Conservation (phyloP, 352 stramenopile species). For the Globisporangium cylindrosporum region DNA sequence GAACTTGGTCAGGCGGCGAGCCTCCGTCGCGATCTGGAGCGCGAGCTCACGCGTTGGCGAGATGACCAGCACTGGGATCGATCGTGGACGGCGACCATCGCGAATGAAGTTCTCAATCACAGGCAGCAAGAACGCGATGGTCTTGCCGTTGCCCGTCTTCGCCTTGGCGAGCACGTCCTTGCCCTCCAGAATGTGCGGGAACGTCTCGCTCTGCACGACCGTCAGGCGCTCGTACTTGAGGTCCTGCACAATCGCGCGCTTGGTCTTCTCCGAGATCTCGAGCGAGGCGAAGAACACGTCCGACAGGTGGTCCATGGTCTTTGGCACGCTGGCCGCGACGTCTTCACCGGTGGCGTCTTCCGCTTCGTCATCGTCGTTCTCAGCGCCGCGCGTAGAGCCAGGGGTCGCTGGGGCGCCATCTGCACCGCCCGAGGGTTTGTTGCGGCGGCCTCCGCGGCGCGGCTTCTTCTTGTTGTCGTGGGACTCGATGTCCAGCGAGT, state of each 20-base stretch:
- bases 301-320: conserved; percentile 31
- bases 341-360: background rate
- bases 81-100: conserved; percentile 55
- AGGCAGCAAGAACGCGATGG: conserved; percentile 82
- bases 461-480: conserved; percentile 16
- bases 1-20: conserved; percentile 83
- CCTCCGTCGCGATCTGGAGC: conserved; percentile 93
- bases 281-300: conserved; percentile 55
- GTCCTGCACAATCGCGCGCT: conserved; percentile 73
- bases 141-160: conserved; percentile 91
- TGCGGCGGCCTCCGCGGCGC: conserved; percentile 9
- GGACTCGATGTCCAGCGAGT: conserved; percentile 4
- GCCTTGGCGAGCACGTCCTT: conserved; percentile 91
- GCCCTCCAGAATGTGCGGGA: conserved; percentile 65
- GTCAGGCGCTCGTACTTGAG: conserved; percentile 89
- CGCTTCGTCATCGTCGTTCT: background rate
- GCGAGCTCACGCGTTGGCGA: conserved; percentile 95
- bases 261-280: conserved; percentile 53
- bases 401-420: background rate
- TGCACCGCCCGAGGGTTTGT: conserved; percentile 4
- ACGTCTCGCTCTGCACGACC: conserved; percentile 86
- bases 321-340: conserved; percentile 4
- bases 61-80: conserved; percentile 90
- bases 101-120: conserved; percentile 78
- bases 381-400: background rate